phyloP scores from a whole-genome alignment of 495 filamentous ascomycete species.

The Gamarada debralockiae region DNA sequence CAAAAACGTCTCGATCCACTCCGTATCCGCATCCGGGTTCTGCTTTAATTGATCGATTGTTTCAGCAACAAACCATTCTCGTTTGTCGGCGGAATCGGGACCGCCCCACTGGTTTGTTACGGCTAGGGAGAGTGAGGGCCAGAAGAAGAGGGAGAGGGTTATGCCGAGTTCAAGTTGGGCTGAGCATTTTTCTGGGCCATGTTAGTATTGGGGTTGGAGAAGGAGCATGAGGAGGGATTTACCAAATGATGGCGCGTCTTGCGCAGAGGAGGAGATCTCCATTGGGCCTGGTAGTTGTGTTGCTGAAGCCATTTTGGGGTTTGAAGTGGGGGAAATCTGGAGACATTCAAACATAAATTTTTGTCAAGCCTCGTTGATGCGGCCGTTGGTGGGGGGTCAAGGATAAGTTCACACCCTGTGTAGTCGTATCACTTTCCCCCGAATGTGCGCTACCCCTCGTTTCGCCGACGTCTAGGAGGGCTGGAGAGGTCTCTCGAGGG shows the following conservation, averaged over 20 bases:
- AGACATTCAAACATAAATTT: conserved; percentile 4
- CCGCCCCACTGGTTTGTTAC: conserved; percentile 89
- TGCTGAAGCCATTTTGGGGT: conserved; percentile 52
- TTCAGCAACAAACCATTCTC: conserved; percentile 92
- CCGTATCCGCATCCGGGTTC: conserved; percentile 70
- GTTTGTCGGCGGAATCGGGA: conserved; percentile 77
- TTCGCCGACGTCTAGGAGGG: too few species aligned
- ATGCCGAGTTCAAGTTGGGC: conserved; percentile 75
- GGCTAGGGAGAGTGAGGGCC: conserved; percentile 82
- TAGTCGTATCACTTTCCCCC: too few species aligned
- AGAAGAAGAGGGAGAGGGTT: conserved; percentile 73
- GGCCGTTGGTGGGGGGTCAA: too few species aligned
- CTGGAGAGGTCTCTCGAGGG: too few species aligned
- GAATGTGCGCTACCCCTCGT: too few species aligned
- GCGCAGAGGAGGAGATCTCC: neutral
- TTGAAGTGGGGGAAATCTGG: neutral
- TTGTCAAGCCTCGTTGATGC: neutral
- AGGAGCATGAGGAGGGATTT: neutral
- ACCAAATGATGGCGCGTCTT: neutral
- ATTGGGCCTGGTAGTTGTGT: conserved; percentile 38
- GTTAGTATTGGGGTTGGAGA: neutral
- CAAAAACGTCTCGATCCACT: conserved; percentile 78
- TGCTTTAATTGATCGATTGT: conserved; percentile 76
- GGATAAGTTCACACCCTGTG: too few species aligned
- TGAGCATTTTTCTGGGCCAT: conserved; percentile 31